These are phyloP conservation scores for Apodospora peruviana DNA, from an alignment of 495 filamentous ascomycete species.

Conservation along the genomic window DNA sequence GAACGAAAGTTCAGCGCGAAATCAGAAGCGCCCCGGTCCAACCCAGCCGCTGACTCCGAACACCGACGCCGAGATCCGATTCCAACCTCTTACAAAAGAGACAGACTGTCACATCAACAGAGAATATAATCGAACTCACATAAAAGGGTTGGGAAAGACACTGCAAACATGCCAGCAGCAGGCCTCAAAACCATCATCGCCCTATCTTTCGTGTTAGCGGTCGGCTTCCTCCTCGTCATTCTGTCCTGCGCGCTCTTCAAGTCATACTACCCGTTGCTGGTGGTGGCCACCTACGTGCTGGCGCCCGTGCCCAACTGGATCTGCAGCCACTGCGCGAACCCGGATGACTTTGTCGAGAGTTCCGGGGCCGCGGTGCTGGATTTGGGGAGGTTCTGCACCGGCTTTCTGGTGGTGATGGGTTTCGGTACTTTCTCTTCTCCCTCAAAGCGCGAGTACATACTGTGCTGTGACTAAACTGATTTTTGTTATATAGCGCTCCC, in stretches of 20 bases:
- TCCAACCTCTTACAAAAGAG: too few species aligned
- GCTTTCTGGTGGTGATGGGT: constrained; percentile 96
- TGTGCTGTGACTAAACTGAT: constrained; percentile 13
- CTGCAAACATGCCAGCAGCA: constrained; percentile 68
- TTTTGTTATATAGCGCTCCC: constrained; percentile 65
- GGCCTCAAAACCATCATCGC: constrained; percentile 98
- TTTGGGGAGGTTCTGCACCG: constrained; percentile 89
- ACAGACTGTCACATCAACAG: too few species aligned
- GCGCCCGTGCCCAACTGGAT: constrained; percentile 96
- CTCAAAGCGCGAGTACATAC: background rate
- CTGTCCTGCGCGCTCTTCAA: constrained; percentile 92
- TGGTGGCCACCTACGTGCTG: constrained; percentile 90
- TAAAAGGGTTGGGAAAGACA: too few species aligned
- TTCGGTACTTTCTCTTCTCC: constrained; percentile 83
- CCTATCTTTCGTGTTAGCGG: constrained; percentile 96
- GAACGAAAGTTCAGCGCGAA: too few species aligned
- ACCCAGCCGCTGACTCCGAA: too few species aligned
- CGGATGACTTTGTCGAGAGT: constrained; percentile 95
- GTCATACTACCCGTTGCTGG: constrained; percentile 87
- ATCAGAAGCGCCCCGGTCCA: too few species aligned
- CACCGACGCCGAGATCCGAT: too few species aligned
- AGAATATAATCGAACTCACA: too few species aligned
- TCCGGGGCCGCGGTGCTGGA: constrained; percentile 75
- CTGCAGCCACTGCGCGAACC: constrained; percentile 77
- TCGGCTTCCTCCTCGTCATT: constrained; percentile 98